Evolutionary conservation across 2,329 filamentous ascomycete species (phyloP).

Genomic region (Calonectria multiphialidica): DNA sequence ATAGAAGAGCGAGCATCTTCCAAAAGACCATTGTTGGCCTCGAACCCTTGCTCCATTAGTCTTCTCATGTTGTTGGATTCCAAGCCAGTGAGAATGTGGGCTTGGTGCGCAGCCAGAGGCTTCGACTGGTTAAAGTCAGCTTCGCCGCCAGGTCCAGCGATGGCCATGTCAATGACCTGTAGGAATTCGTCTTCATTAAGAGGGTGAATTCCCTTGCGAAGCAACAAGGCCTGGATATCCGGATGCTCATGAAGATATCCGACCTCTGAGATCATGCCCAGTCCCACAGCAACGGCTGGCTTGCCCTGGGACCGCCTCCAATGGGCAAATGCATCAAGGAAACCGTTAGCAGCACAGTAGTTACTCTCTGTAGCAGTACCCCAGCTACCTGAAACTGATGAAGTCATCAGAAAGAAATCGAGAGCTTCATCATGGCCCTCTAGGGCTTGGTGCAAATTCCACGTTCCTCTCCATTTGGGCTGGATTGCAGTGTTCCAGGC

Average conservation of each 20-base stretch:
- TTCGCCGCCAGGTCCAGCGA: not conserved
- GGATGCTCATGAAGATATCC: constrained; percentile 10
- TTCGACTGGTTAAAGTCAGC: not conserved
- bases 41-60: not conserved
- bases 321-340: constrained; percentile 41
- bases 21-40: constrained; percentile 3
- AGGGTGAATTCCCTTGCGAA: not conserved
- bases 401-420: constrained; percentile 53
- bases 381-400: constrained; percentile 48
- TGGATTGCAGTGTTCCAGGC: constrained; percentile 25
- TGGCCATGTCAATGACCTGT: not conserved
- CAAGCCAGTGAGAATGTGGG: not conserved
- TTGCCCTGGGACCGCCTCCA: constrained; percentile 15
- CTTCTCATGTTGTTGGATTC: not conserved
- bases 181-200: not conserved
- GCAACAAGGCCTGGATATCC: not conserved
- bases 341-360: constrained; percentile 51
- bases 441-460: constrained; percentile 40
- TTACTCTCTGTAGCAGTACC: constrained; percentile 51
- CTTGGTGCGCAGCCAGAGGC: not conserved
- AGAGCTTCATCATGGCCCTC: constrained; percentile 22
- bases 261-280: constrained; percentile 34
- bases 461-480: constrained; percentile 48
- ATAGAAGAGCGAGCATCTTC: not conserved
- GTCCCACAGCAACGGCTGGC: constrained; percentile 20